These are phyloP conservation scores for Phytophthora tubulina DNA, from an alignment of 352 stramenopile species.

Conservation along the genomic window DNA sequence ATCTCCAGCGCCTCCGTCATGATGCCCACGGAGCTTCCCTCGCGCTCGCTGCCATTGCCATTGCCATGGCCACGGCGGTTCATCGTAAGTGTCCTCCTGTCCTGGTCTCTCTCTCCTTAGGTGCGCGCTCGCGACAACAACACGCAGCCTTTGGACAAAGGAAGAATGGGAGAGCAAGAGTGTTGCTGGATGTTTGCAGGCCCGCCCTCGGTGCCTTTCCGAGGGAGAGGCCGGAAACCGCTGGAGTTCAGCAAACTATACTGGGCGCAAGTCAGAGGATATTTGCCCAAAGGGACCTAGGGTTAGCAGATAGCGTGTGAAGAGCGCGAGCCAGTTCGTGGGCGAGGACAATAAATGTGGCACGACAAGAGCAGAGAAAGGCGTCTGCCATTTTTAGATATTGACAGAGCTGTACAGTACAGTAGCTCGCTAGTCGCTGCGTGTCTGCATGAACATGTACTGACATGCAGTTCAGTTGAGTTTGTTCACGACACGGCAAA, in stretches of 20 bases:
- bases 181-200: constrained; percentile 23
- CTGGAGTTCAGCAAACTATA: constrained; percentile 27
- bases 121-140: background rate
- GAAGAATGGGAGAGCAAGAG: constrained; percentile 29
- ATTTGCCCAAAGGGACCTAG: constrained; percentile 16
- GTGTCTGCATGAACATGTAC: too few species aligned
- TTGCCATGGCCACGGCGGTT: constrained; percentile 35
- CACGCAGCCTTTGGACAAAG: constrained; percentile 13
- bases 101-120: background rate
- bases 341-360: background rate
- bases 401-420: too few species aligned
- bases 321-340: constrained; percentile 28
- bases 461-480: too few species aligned
- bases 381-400: background rate
- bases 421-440: too few species aligned
- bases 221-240: constrained; percentile 25
- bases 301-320: constrained; percentile 8
- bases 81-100: constrained; percentile 28
- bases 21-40: constrained; percentile 42
- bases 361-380: background rate
- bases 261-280: constrained; percentile 33
- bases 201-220: constrained; percentile 23
- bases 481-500: too few species aligned
- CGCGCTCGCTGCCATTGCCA: constrained; percentile 37
- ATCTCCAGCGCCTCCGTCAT: constrained; percentile 54